These are phyloP conservation scores for Trichosporon sp. DNA, from an alignment of 1,284 basidiomycete species.

Conservation along the genomic window DNA sequence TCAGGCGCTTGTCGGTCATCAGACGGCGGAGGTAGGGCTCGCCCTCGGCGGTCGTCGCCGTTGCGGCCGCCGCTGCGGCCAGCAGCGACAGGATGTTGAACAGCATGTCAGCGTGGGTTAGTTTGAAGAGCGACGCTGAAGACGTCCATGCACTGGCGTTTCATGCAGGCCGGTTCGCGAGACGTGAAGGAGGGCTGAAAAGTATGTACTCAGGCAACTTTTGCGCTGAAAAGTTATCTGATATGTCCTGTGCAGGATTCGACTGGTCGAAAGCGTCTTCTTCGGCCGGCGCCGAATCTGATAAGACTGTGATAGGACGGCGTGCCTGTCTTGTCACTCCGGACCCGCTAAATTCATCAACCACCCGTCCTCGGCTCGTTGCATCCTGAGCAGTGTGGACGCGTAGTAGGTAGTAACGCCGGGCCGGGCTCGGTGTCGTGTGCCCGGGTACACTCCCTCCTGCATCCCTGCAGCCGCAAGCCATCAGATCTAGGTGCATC, in stretches of 20 bases:
- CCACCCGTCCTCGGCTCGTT: neutral
- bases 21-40: constrained; percentile 26
- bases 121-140: neutral
- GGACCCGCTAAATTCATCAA: neutral
- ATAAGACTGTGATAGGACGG: neutral
- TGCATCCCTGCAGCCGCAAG: too few species aligned
- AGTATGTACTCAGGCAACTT: neutral
- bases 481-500: neutral
- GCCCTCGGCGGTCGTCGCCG: neutral
- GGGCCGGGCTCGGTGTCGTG: too few species aligned
- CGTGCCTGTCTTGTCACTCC: neutral
- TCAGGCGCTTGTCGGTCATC: constrained; percentile 26
- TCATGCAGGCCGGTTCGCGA: too few species aligned
- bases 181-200: neutral
- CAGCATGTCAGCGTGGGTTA: neutral
- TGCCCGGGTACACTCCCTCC: too few species aligned
- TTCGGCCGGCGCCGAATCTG: neutral
- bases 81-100: neutral
- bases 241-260: neutral
- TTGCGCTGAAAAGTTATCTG: neutral
- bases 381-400: neutral
- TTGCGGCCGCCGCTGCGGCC: neutral
- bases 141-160: too few species aligned
- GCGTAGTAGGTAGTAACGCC: too few species aligned
- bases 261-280: neutral